Evolutionary conservation across 2,329 filamentous ascomycete genomes (phyloP).

Genomic region (Didymella exigua): DNA sequence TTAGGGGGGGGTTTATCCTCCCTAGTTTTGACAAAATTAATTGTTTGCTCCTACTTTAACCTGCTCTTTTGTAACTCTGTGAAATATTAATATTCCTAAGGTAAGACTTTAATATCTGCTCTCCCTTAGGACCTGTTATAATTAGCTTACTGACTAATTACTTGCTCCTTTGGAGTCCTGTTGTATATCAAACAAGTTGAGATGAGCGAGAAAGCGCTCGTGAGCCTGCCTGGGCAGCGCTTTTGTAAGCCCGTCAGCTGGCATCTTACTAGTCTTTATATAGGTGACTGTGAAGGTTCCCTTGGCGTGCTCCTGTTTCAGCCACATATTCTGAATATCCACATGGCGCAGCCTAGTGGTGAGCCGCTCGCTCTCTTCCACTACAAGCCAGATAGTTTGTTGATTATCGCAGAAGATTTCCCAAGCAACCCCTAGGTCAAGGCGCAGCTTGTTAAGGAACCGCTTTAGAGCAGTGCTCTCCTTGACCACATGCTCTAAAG

Average conservation of each 20-base stretch:
- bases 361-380: not conserved
- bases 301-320: not conserved
- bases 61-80: too few relatives aligned
- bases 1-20: too few relatives aligned
- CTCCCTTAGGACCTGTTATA: too few relatives aligned
- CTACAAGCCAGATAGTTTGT: not conserved
- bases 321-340: not conserved
- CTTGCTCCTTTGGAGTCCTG: too few relatives aligned
- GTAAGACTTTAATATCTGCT: too few relatives aligned
- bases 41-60: too few relatives aligned
- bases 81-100: too few relatives aligned
- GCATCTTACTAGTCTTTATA: not conserved
- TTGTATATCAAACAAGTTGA: too few relatives aligned
- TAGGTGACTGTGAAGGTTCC: not conserved
- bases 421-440: not conserved
- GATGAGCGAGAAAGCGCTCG: too few relatives aligned
- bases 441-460: not conserved
- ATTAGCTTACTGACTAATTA: too few relatives aligned
- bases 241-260: not conserved
- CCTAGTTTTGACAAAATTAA: too few relatives aligned
- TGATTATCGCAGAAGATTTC: not conserved
- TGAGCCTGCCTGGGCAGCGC: not conserved
- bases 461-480: not conserved
- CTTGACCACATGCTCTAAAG: not conserved
- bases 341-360: too few relatives aligned